These are phyloP conservation scores for Raddia guianensis DNA, from an alignment of 176 grass and related monocot species.

Conservation along the genomic window DNA sequence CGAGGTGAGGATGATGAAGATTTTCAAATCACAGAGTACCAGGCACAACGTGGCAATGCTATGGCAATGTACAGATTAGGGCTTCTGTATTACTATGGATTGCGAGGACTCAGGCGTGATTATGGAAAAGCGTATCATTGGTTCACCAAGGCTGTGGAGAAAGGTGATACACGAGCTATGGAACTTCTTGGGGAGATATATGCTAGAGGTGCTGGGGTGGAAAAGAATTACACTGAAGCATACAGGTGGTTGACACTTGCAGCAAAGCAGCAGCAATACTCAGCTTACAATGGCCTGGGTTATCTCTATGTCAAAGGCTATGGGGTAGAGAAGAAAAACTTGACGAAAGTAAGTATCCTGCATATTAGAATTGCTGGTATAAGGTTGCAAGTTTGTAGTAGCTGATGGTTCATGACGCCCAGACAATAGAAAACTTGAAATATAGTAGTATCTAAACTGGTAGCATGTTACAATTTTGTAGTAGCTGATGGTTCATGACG, in stretches of 20 bases:
- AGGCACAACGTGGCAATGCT: conserved; percentile 85
- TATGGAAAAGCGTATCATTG: conserved; percentile 78
- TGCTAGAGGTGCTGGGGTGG: conserved; percentile 90
- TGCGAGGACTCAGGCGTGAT: conserved; percentile 83
- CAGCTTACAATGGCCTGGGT: conserved; percentile 97
- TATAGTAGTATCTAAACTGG: neutral
- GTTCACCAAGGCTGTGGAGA: conserved; percentile 90
- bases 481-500: neutral
- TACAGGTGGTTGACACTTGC: conserved; percentile 84
- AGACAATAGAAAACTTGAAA: conserved; percentile 2
- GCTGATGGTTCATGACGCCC: neutral
- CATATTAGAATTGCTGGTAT: conserved; percentile 28
- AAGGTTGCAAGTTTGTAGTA: neutral
- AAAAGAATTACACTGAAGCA: conserved; percentile 90
- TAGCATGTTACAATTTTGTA: conserved; percentile 13
- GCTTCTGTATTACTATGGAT: conserved; percentile 92
- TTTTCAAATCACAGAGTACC: conserved; percentile 96
- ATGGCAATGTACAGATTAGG: conserved; percentile 83
- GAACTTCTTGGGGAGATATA: conserved; percentile 96
- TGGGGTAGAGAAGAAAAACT: conserved; percentile 91
- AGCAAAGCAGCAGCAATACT: conserved; percentile 82
- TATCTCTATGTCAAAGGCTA: conserved; percentile 98
- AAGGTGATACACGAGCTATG: conserved; percentile 72
- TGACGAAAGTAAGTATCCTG: conserved; percentile 69
- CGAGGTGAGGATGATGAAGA: conserved; percentile 92